Evolutionary conservation across 805 yeast species (phyloP).

Genomic region (Lipomyces yamanashiensis): DNA sequence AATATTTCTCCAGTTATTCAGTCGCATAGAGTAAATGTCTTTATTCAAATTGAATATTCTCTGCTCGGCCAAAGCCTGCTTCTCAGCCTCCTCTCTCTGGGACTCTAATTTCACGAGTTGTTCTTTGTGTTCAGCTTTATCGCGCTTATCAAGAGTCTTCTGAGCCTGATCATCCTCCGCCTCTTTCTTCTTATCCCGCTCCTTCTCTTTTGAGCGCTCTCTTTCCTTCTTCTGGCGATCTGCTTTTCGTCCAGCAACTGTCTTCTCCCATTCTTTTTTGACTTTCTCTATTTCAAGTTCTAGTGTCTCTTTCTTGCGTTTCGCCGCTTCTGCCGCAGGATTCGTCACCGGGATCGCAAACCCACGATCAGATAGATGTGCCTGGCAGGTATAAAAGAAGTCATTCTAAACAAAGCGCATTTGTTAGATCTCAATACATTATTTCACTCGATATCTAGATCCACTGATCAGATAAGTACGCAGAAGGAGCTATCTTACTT

Average conservation of each 20-base stretch:
- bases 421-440: neutral
- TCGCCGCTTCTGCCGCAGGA: slow-evolving; percentile 47
- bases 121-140: slow-evolving; percentile 38
- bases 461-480: neutral
- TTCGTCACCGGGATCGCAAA: slow-evolving; percentile 54
- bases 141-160: slow-evolving; percentile 32
- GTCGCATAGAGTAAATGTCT: slow-evolving; percentile 51
- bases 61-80: slow-evolving; percentile 42
- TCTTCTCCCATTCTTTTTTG: slow-evolving; percentile 44
- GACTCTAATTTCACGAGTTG: slow-evolving; percentile 25
- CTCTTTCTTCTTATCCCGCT: slow-evolving; percentile 31
- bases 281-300: slow-evolving; percentile 45
- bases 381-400: slow-evolving; percentile 58
- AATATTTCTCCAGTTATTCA: slow-evolving; percentile 42
- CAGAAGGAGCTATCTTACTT: slow-evolving; percentile 25
- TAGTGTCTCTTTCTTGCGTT: slow-evolving; percentile 36
- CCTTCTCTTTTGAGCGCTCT: slow-evolving; percentile 33
- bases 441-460: neutral
- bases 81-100: slow-evolving; percentile 24
- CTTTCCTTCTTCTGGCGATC: slow-evolving; percentile 31
- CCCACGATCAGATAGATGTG: slow-evolving; percentile 54
- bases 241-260: slow-evolving; percentile 35
- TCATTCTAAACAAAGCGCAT: slow-evolving; percentile 44
- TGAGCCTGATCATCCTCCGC: slow-evolving; percentile 31
- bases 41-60: slow-evolving; percentile 50